Percentiles rank a stretch among this genome's conserved stretches.
These are phyloP conservation scores for Wickerhamomyces queroliae DNA, from an alignment of 805 yeast species.

Conservation along the genomic window DNA sequence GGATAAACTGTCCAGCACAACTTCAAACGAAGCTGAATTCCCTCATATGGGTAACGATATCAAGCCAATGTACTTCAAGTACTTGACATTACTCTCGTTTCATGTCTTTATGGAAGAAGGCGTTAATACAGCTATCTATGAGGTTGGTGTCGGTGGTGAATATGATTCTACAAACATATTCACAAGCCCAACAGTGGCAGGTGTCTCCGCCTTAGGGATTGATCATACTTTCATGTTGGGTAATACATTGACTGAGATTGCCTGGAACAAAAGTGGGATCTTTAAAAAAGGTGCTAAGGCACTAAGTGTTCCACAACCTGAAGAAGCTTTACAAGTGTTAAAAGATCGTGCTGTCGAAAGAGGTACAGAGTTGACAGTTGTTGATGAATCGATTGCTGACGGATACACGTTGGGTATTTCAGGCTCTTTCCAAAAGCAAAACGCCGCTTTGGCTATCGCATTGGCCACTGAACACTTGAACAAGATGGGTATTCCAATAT, in stretches of 20 bases:
- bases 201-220: conserved; percentile 80
- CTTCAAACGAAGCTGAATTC: conserved; percentile 49
- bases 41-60: conserved; percentile 70
- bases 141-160: conserved; percentile 98
- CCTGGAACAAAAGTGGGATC: conserved; percentile 96
- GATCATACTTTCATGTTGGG: conserved; percentile 85
- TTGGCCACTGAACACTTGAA: conserved; percentile 58
- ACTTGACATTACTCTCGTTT: conserved; percentile 81
- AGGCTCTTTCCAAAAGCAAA: conserved; percentile 78
- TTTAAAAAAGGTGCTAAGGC: conserved; percentile 68
- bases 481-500: conserved; percentile 37
- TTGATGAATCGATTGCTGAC: conserved; percentile 31
- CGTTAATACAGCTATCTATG: conserved; percentile 91
- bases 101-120: conserved; percentile 85
- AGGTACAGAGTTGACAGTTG: conserved; percentile 43
- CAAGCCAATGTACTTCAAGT: conserved; percentile 93
- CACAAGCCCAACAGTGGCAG: conserved; percentile 75
- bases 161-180: conserved; percentile 94
- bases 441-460: conserved; percentile 84
- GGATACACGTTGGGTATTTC: conserved; percentile 55
- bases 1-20: conserved; percentile 64
- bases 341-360: conserved; percentile 65
- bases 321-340: conserved; percentile 51
- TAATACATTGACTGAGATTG: conserved; percentile 77
- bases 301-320: conserved; percentile 55